Percentiles rank a stretch among this genome's conserved stretches.
These are phyloP conservation scores for Naganishia randhawae DNA, from an alignment of 768 basidiomycete genomes.

Conservation along the genomic window DNA sequence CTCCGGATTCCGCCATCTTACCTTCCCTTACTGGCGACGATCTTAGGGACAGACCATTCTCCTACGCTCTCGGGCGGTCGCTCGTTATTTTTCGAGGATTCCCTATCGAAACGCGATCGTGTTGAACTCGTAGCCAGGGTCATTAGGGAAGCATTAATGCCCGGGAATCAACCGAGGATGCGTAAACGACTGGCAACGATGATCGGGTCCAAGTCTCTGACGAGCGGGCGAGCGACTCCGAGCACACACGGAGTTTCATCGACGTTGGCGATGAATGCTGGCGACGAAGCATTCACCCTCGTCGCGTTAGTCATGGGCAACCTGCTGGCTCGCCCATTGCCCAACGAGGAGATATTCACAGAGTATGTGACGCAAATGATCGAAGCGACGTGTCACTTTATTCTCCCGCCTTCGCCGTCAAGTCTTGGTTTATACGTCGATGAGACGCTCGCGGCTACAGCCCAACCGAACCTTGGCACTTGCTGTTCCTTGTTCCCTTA, in stretches of 20 bases:
- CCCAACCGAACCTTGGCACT: constrained; percentile 28
- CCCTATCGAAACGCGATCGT: constrained; percentile 26
- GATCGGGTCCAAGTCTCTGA: not conserved
- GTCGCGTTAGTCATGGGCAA: constrained; percentile 39
- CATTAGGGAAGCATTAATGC: constrained; percentile 40
- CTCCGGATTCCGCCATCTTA: constrained; percentile 42
- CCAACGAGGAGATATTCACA: constrained; percentile 33
- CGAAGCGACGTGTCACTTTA: constrained; percentile 46
- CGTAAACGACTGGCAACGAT: constrained; percentile 11
- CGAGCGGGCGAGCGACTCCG: constrained; percentile 2
- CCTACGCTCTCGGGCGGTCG: constrained; percentile 31
- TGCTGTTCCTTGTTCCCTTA: constrained; percentile 21
- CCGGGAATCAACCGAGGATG: constrained; percentile 15
- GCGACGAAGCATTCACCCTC: constrained; percentile 43
- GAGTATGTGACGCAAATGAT: constrained; percentile 44
- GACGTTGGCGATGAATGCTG: constrained; percentile 32
- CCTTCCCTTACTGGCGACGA: constrained; percentile 44
- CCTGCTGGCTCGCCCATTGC: constrained; percentile 35
- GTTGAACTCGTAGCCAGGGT: constrained; percentile 47
- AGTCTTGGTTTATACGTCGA: constrained; percentile 39
- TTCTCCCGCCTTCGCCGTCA: constrained; percentile 34
- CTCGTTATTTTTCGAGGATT: constrained; percentile 38
- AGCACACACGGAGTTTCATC: not conserved
- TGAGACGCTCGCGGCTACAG: constrained; percentile 31
- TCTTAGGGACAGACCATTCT: constrained; percentile 47